Conservation (phyloP, 2,329 filamentous ascomycete species). For the Penicillium decumbens region DNA sequence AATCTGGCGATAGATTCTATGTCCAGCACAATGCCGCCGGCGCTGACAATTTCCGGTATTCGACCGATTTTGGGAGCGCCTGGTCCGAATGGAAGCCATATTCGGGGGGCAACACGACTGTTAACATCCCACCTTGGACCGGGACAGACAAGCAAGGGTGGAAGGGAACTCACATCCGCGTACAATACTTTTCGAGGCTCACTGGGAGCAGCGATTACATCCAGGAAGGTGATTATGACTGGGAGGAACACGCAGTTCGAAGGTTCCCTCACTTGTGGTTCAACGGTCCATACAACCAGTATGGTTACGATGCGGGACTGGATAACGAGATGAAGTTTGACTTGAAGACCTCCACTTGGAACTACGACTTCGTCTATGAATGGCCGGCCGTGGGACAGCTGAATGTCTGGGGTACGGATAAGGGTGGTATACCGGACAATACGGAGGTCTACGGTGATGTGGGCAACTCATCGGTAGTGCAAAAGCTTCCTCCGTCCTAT, state of each 20-base stretch:
- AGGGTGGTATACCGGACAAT: conserved; percentile 58
- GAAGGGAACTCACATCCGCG: conserved; percentile 57
- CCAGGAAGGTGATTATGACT: conserved; percentile 53
- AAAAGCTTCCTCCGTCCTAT: conserved; percentile 57
- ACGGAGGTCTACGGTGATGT: conserved; percentile 57
- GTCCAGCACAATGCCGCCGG: conserved; percentile 57
- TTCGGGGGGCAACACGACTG: conserved; percentile 46
- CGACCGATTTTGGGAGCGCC: conserved; percentile 56
- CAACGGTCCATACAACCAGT: conserved; percentile 60
- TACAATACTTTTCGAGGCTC: conserved; percentile 59
- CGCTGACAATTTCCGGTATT: conserved; percentile 59
- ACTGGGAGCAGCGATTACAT: conserved; percentile 57
- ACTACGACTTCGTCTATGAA: conserved; percentile 57
- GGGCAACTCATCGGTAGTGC: conserved; percentile 56
- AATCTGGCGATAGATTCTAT: conserved; percentile 39
- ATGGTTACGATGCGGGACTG: conserved; percentile 59
- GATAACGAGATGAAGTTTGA: conserved; percentile 50
- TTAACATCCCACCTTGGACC: conserved; percentile 50
- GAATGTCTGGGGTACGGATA: conserved; percentile 64
- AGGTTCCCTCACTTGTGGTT: conserved; percentile 60
- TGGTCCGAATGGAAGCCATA: conserved; percentile 59
- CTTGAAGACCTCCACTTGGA: conserved; percentile 49
- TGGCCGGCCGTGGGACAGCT: conserved; percentile 59
- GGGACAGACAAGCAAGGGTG: conserved; percentile 56
- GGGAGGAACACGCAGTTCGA: conserved; percentile 38